Conservation (phyloP, 2,329 filamentous ascomycete genomes). For the Paraconiothyrium brasiliense region DNA sequence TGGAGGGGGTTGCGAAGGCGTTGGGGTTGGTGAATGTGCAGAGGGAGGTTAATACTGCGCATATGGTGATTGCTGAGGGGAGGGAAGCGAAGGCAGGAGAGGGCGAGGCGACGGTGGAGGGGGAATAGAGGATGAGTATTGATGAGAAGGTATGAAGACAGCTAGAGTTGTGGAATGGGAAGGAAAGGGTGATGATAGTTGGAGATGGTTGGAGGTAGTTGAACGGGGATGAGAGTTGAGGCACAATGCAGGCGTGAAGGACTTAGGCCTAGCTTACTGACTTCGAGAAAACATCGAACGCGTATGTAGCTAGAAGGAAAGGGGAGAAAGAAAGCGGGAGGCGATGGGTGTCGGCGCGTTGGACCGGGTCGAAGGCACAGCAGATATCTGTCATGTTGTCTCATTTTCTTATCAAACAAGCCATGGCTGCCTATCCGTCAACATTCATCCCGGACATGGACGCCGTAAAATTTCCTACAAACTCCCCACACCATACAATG, state of each 20-base stretch:
- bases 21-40: slow-evolving; percentile 27
- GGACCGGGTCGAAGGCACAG: not conserved
- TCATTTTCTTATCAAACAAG: not conserved
- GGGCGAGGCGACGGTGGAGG: too few relatives aligned
- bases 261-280: too few relatives aligned
- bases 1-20: slow-evolving; percentile 21
- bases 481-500: slow-evolving; percentile 35
- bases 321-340: not conserved
- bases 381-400: not conserved
- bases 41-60: slow-evolving; percentile 15
- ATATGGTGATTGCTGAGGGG: not conserved
- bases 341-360: not conserved
- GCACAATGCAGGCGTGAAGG: too few relatives aligned
- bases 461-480: slow-evolving; percentile 20
- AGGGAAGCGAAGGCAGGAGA: not conserved
- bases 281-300: too few relatives aligned
- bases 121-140: too few relatives aligned
- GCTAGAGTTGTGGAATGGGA: too few relatives aligned
- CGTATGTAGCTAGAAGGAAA: too few relatives aligned
- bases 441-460: slow-evolving; percentile 7
- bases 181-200: too few relatives aligned
- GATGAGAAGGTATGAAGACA: too few relatives aligned
- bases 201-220: too few relatives aligned
- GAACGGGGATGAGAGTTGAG: too few relatives aligned
- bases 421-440: not conserved